These are phyloP conservation scores for Magnaporthiopsis rhizophila DNA, from an alignment of 2,329 filamentous ascomycete species.

Conservation along the genomic window DNA sequence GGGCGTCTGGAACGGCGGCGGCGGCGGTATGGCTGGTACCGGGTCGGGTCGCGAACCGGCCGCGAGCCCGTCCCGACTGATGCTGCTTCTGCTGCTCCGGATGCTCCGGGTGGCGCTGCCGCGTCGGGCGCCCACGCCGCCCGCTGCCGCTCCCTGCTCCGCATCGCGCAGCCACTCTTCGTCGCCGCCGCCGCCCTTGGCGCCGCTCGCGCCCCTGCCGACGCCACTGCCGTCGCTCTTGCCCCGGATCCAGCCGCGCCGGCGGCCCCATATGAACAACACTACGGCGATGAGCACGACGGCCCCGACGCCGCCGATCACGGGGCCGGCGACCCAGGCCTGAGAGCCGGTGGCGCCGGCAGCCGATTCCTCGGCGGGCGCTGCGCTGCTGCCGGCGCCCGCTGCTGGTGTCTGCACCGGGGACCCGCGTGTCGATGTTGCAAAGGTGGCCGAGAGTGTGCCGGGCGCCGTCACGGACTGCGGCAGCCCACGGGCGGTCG, in stretches of 20 bases:
- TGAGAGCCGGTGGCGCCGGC: background rate
- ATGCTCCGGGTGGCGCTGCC: slow-evolving; percentile 2
- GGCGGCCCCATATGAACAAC: slow-evolving; percentile 22
- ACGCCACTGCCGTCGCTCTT: background rate
- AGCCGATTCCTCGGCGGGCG: background rate
- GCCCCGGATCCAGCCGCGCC: slow-evolving; percentile 11
- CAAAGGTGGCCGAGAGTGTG: background rate
- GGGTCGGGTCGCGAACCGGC: background rate
- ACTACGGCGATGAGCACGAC: slow-evolving; percentile 22
- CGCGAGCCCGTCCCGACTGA: slow-evolving; percentile 1
- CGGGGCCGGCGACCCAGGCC: slow-evolving; percentile 27
- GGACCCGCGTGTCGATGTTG: background rate
- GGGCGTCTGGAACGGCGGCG: slow-evolving; percentile 1
- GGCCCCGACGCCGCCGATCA: slow-evolving; percentile 24
- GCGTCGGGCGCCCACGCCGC: background rate
- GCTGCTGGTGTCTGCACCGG: slow-evolving; percentile 6
- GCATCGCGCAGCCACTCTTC: background rate
- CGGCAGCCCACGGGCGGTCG: background rate
- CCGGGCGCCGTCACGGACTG: slow-evolving; percentile 1
- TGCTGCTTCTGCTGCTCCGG: background rate
- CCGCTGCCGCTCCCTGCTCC: background rate
- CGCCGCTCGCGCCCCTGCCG: too few species aligned
- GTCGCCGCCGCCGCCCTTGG: background rate
- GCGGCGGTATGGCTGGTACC: background rate
- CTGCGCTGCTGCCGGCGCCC: background rate